Evolutionary conservation across 176 grass and related monocot genomes (phyloP).

Genomic region (Paspalum notatum): DNA sequence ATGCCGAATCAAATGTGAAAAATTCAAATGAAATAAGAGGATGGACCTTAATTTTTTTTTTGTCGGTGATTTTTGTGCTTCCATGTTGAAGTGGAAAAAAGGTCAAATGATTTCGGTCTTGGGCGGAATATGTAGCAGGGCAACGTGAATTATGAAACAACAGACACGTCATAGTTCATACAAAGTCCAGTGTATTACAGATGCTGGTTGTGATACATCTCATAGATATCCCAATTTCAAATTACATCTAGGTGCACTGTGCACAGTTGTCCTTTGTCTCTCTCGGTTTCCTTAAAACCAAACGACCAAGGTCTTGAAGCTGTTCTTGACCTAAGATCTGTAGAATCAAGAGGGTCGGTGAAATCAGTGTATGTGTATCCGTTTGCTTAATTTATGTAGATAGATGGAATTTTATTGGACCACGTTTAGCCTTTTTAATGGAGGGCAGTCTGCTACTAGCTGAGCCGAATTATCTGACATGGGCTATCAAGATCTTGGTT

Average conservation of each 20-base stretch:
- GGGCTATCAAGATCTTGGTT: not conserved
- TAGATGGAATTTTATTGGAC: too few species aligned
- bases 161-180: too few species aligned
- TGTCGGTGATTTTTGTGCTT: not conserved
- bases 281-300: not conserved
- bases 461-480: not conserved
- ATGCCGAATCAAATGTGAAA: not conserved
- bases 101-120: not conserved
- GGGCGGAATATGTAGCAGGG: too few species aligned
- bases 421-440: too few species aligned
- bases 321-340: not conserved
- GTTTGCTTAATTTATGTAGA: too few species aligned
- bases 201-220: too few species aligned
- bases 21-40: constrained; percentile 14
- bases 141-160: too few species aligned
- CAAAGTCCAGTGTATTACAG: too few species aligned
- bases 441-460: not conserved
- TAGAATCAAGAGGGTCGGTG: not conserved
- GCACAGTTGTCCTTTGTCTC: too few species aligned
- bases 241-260: too few species aligned
- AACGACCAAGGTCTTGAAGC: not conserved
- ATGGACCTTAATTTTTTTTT: not conserved
- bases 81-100: not conserved
- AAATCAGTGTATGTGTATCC: not conserved
- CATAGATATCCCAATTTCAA: too few species aligned